phyloP scores from a whole-genome alignment of 179 eudicot species.

The Carnegiea gigantea region DNA sequence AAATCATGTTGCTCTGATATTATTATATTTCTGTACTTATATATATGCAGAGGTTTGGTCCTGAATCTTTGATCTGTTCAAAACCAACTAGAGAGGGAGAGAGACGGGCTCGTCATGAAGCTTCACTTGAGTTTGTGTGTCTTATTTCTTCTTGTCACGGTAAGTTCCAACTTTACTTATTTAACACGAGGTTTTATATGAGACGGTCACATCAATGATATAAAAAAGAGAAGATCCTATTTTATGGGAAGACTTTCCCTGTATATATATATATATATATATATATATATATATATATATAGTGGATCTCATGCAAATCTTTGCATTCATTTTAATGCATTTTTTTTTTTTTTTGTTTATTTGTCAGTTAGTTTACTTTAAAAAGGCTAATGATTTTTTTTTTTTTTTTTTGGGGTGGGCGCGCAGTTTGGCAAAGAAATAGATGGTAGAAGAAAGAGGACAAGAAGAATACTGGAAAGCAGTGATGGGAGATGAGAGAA shows the following conservation, averaged over 20 bases:
- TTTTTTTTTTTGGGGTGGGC: too few species aligned
- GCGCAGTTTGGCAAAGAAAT: not conserved
- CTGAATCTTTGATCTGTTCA: not conserved
- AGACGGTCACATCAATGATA: not conserved
- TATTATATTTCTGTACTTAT: not conserved
- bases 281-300: too few species aligned
- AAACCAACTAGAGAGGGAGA: not conserved
- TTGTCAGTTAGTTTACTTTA: too few species aligned
- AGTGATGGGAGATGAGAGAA: not conserved
- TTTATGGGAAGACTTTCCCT: too few species aligned
- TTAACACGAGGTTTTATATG: not conserved
- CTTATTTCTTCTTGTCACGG: not conserved
- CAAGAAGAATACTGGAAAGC: conserved; percentile 6
- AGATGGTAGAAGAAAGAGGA: not conserved
- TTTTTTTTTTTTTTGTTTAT: too few species aligned
- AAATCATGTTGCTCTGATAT: not conserved
- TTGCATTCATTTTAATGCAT: too few species aligned
- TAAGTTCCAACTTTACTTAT: not conserved
- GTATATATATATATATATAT: too few species aligned
- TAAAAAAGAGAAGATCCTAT: too few species aligned
- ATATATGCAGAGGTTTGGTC: not conserved
- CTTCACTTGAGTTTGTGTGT: not conserved
- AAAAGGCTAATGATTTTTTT: too few species aligned
- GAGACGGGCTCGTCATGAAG: not conserved
- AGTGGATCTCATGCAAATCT: too few species aligned